phyloP scores from a whole-genome alignment of 2,329 filamentous ascomycete genomes.

The Trichoderma atrobrunneum region DNA sequence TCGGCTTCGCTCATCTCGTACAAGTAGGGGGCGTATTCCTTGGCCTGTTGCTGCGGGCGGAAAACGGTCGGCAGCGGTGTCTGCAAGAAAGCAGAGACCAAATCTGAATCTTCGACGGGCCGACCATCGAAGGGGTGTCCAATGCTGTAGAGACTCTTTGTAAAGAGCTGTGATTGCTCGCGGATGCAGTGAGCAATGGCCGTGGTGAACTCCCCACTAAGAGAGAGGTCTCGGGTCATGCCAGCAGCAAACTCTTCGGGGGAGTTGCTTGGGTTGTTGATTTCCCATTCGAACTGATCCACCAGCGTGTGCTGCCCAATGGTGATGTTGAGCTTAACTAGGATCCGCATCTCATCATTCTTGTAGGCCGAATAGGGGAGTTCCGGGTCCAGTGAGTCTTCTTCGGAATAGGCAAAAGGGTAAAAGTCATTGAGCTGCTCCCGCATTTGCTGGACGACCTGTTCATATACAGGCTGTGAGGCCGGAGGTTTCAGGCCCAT shows the following conservation, averaged over 20 bases:
- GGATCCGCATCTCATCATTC: constrained; percentile 96
- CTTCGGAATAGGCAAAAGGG: constrained; percentile 84
- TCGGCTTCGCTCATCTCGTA: constrained; percentile 92
- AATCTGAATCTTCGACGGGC: constrained; percentile 86
- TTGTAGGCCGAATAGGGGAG: constrained; percentile 92
- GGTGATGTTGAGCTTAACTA: constrained; percentile 95
- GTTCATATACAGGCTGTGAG: constrained; percentile 59
- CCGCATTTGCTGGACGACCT: constrained; percentile 66
- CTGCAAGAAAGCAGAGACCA: constrained; percentile 79
- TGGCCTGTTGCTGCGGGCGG: constrained; percentile 85
- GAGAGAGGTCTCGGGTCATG: constrained; percentile 85
- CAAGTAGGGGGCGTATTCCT: constrained; percentile 89
- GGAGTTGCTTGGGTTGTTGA: constrained; percentile 90
- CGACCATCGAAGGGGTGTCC: constrained; percentile 94
- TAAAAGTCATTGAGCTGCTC: constrained; percentile 94
- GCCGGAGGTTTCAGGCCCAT: constrained; percentile 74
- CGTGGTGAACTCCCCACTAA: constrained; percentile 94
- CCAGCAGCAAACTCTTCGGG: constrained; percentile 89
- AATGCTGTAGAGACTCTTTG: constrained; percentile 85
- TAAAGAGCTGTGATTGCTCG: constrained; percentile 93
- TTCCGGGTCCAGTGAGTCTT: constrained; percentile 85
- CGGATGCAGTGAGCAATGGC: constrained; percentile 97
- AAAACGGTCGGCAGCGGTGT: constrained; percentile 82
- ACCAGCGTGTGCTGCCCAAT: constrained; percentile 92
- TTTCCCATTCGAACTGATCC: constrained; percentile 98